These are phyloP conservation scores for Hymenoscyphus albidus DNA, from an alignment of 2,329 filamentous ascomycete species.

Conservation along the genomic window DNA sequence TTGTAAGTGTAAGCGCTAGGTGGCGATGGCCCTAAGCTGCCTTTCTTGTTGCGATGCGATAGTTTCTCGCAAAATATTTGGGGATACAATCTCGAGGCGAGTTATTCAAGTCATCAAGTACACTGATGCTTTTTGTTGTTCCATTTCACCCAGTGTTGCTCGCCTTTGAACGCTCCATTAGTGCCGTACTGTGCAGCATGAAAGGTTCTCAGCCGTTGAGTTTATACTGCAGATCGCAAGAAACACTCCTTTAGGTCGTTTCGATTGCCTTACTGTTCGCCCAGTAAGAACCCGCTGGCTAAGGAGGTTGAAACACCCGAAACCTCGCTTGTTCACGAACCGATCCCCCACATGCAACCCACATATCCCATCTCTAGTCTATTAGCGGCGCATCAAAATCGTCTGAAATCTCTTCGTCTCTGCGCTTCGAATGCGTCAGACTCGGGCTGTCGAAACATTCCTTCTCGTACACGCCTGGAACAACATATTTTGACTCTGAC, in stretches of 20 bases:
- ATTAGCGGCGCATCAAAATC: not conserved
- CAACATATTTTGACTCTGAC: not conserved
- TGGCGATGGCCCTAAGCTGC: too few relatives aligned
- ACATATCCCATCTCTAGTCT: not conserved
- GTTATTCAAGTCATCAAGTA: not conserved
- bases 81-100: not conserved
- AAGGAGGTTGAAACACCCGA: not conserved
- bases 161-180: not conserved
- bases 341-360: not conserved
- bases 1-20: too few relatives aligned
- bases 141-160: not conserved
- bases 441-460: not conserved
- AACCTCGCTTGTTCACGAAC: not conserved
- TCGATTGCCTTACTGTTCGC: not conserved
- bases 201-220: not conserved
- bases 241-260: not conserved
- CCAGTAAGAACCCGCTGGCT: not conserved
- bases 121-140: not conserved
- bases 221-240: not conserved
- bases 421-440: conserved; percentile 3
- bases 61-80: not conserved
- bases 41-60: not conserved
- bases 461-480: conserved; percentile 4
- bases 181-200: not conserved
- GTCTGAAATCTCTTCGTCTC: not conserved